Evolutionary conservation across 768 basidiomycete genomes (phyloP).

Genomic region (Boletus rufocinnamomeus): DNA sequence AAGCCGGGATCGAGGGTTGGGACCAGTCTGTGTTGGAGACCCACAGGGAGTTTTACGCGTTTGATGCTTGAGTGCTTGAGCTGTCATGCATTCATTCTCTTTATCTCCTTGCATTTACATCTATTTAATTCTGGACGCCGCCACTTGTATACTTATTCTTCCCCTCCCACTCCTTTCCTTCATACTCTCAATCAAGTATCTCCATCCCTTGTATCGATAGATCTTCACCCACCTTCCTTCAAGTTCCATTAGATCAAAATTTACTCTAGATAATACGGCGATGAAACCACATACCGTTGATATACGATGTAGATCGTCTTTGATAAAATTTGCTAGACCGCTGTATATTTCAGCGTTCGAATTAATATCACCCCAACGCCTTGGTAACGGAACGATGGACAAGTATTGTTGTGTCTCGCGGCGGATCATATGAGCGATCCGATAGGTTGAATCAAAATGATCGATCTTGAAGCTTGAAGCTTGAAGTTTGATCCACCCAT

Average conservation of each 20-base stretch:
- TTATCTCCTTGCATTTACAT: background rate
- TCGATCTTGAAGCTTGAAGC: too few species aligned
- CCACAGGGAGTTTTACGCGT: background rate
- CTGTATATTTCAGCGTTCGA: too few species aligned
- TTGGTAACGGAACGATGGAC: background rate
- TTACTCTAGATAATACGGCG: background rate
- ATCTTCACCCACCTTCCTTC: background rate
- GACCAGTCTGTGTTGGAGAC: conserved; percentile 6
- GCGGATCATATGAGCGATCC: background rate
- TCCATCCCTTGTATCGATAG: background rate
- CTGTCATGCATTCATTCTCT: background rate
- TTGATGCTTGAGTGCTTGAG: background rate
- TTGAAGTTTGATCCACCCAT: too few species aligned
- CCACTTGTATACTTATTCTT: background rate
- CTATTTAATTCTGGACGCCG: background rate
- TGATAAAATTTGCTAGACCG: background rate
- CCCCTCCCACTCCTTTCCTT: background rate
- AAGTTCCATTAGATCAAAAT: background rate
- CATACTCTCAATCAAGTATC: background rate
- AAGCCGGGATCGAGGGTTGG: conserved; percentile 17
- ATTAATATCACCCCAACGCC: too few species aligned
- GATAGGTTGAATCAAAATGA: too few species aligned
- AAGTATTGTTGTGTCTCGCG: background rate
- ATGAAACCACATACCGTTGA: too few species aligned
- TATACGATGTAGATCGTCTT: background rate